These are phyloP conservation scores for Ilyonectria destructans DNA, from an alignment of 2,329 filamentous ascomycete genomes.

Conservation along the genomic window DNA sequence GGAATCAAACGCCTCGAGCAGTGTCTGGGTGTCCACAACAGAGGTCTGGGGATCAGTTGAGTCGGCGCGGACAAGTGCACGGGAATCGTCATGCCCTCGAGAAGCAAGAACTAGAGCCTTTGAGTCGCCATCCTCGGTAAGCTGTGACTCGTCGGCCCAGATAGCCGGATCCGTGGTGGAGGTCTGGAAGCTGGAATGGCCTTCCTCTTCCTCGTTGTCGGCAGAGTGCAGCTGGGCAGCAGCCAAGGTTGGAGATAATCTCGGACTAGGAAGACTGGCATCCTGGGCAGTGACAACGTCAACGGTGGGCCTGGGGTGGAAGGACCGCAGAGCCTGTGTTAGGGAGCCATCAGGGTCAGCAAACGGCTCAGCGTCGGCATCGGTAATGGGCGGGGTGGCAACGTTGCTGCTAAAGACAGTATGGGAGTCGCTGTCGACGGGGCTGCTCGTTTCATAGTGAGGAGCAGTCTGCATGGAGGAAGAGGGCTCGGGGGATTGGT, in stretches of 20 bases:
- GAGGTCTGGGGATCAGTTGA: conserved; percentile 43
- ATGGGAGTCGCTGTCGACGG: conserved; percentile 69
- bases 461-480: conserved; percentile 55
- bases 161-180: conserved; percentile 49
- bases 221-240: conserved; percentile 71
- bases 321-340: conserved; percentile 62
- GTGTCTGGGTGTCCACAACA: conserved; percentile 86
- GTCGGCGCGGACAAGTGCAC: conserved; percentile 48
- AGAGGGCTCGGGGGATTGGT: conserved; percentile 63
- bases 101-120: conserved; percentile 48
- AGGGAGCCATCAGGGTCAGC: conserved; percentile 67
- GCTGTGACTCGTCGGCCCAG: conserved; percentile 62
- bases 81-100: conserved; percentile 43
- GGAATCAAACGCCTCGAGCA: conserved; percentile 91
- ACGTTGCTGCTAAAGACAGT: conserved; percentile 76
- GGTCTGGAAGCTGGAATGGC: conserved; percentile 53
- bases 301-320: conserved; percentile 69
- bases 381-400: conserved; percentile 83
- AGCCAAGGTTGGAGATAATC: conserved; percentile 91
- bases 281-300: conserved; percentile 85
- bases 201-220: conserved; percentile 62
- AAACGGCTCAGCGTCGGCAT: conserved; percentile 78
- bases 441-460: conserved; percentile 66
- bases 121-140: conserved; percentile 51
- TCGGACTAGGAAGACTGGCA: conserved; percentile 94